A percentile compares a stretch with the other conserved stretches of the same genome.
Evolutionary conservation across 2,329 filamentous ascomycete genomes (phyloP).

Genomic region (Exophiala sideris): DNA sequence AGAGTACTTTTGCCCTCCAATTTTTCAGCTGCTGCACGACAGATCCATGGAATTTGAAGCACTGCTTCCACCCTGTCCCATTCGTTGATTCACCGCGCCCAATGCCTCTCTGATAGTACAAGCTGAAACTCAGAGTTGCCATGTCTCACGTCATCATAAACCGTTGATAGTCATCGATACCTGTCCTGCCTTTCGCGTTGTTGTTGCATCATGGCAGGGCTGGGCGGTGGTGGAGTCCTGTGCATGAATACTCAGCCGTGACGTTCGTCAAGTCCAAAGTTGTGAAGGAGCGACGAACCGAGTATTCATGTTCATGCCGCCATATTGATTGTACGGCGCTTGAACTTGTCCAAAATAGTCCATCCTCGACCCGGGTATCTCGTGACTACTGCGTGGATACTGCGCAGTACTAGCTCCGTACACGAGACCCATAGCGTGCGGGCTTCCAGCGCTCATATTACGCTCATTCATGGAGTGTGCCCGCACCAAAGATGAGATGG

Average conservation of each 20-base stretch:
- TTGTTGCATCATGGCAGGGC: conserved; percentile 5
- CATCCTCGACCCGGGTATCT: conserved; percentile 15
- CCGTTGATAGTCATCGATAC: conserved; percentile 7
- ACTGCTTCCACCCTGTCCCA: not conserved
- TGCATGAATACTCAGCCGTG: conserved; percentile 24
- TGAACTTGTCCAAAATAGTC: conserved; percentile 27
- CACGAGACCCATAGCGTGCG: conserved; percentile 22
- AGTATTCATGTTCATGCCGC: conserved; percentile 28
- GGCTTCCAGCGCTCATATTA: conserved; percentile 14
- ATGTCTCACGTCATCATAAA: conserved; percentile 16
- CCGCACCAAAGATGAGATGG: conserved; percentile 30
- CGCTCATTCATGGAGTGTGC: conserved; percentile 28
- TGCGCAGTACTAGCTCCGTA: conserved; percentile 15
- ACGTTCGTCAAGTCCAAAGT: conserved; percentile 27
- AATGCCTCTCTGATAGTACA: conserved; percentile 14
- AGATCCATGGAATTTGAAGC: not conserved
- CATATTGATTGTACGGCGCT: conserved; percentile 24
- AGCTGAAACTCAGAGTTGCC: not conserved
- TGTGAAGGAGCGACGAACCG: conserved; percentile 30
- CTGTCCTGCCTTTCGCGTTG: conserved; percentile 12
- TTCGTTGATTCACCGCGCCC: not conserved
- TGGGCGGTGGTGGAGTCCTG: conserved; percentile 16
- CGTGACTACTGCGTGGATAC: conserved; percentile 19
- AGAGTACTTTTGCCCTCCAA: not conserved
- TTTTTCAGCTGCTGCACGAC: not conserved